phyloP scores from a whole-genome alignment of 768 basidiomycete species.

The Mycena crocata region DNA sequence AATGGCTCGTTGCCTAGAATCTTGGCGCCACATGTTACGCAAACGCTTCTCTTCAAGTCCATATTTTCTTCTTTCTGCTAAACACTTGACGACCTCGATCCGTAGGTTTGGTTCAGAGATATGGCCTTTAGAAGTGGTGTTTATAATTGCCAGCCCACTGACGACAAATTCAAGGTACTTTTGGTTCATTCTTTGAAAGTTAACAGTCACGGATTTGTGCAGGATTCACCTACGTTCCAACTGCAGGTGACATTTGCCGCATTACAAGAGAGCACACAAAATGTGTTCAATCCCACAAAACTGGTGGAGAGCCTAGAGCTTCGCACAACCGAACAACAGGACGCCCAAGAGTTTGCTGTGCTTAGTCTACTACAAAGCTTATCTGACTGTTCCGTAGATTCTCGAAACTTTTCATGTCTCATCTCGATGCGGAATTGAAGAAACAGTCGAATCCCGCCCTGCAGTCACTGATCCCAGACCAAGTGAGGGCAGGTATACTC shows the following conservation, averaged over 20 bases:
- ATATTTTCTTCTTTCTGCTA: constrained; percentile 20
- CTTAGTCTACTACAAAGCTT: neutral
- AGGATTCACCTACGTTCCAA: constrained; percentile 86
- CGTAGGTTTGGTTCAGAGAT: constrained; percentile 93
- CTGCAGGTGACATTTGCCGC: constrained; percentile 87
- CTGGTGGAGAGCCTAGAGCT: constrained; percentile 89
- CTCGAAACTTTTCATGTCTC: constrained; percentile 93
- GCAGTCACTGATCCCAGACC: constrained; percentile 76
- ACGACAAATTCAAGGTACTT: constrained; percentile 54
- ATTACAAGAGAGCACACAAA: constrained; percentile 77
- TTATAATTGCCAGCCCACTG: constrained; percentile 76
- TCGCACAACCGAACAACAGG: constrained; percentile 90
- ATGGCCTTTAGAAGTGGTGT: constrained; percentile 84
- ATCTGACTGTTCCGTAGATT: constrained; percentile 64
- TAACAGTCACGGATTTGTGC: constrained; percentile 17
- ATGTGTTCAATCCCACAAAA: constrained; percentile 84
- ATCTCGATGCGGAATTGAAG: constrained; percentile 88
- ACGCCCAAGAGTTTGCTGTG: constrained; percentile 88
- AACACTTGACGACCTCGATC: constrained; percentile 9
- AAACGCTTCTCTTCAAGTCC: constrained; percentile 92
- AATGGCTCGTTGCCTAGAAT: constrained; percentile 64
- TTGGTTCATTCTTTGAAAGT: neutral
- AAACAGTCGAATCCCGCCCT: constrained; percentile 77
- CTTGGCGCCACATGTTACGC: constrained; percentile 98
- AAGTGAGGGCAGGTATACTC: constrained; percentile 55